Conservation (phyloP, 2,329 filamentous ascomycete genomes). For the Daldinia eschscholtzii region DNA sequence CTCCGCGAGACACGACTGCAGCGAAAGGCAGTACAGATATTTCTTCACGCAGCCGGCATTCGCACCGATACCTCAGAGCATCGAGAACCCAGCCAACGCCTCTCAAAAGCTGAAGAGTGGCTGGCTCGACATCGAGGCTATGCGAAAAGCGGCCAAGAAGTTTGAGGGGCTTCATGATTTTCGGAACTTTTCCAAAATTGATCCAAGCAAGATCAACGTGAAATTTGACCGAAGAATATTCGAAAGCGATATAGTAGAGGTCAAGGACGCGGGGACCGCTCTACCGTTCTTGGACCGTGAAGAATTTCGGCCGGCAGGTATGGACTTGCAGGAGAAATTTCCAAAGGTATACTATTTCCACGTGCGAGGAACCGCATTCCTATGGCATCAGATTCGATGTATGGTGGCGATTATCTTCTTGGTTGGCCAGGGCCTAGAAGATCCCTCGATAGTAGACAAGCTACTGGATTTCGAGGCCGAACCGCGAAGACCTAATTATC, state of each 20-base stretch:
- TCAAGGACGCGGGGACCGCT: constrained; percentile 66
- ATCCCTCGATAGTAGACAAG: constrained; percentile 76
- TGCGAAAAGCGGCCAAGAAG: constrained; percentile 83
- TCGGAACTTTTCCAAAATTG: constrained; percentile 95
- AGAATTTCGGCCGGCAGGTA: constrained; percentile 58
- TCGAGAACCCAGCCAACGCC: constrained; percentile 59
- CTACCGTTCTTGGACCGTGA: constrained; percentile 67
- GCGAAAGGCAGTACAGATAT: constrained; percentile 92
- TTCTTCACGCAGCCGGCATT: constrained; percentile 98
- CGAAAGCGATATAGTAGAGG: constrained; percentile 81
- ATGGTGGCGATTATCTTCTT: constrained; percentile 95
- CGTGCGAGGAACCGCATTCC: constrained; percentile 89
- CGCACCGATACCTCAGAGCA: constrained; percentile 70
- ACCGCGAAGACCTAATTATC: constrained; percentile 85
- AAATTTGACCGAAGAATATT: constrained; percentile 86
- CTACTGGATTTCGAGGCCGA: constrained; percentile 79
- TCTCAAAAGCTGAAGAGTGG: constrained; percentile 66
- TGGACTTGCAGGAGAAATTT: constrained; percentile 42
- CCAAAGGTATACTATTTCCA: constrained; percentile 88
- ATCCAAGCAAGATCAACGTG: constrained; percentile 87
- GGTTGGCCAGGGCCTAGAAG: constrained; percentile 88
- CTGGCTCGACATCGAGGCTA: constrained; percentile 88
- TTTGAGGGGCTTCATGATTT: constrained; percentile 93
- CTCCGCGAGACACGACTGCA: constrained; percentile 91
- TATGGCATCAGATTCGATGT: constrained; percentile 98